Evolutionary conservation across 176 grass and related monocot genomes (phyloP), one percentile per base, ranked within the genome.

Genomic region (Aegilops sharonensis): DNA sequence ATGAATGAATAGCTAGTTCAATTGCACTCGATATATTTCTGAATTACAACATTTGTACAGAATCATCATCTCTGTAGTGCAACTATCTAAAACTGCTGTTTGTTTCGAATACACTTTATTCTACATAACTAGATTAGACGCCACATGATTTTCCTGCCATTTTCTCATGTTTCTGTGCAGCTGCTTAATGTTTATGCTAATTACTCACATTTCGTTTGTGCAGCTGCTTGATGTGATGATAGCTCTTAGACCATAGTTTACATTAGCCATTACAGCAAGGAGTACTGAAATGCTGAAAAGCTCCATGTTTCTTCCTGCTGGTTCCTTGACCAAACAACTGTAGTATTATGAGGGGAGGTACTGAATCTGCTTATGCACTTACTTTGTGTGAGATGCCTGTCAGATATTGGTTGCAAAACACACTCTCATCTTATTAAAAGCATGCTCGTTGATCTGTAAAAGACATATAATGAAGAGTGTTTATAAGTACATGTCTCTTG

Each of bases 341-440:
- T 81, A 77, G 18, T 77, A 88, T 75, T 81, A 91, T 91, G 89
- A 76, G 85, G 70, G 82, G 54, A 91, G 89, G 89, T 91, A 91
- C 18, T 79, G 37, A 45, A 27, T 37, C 56, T 64, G 40, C 11
- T 73, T 47, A 21, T 77, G n/a, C 30, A 70, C 72, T 52, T 72
- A 47, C 50, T 40, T 45, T 75, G 48, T 67, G 20, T 6, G n/a
- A 14, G 7, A 40, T 70, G 35, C 9, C 8, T 89, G 15, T 78
- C 18, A 59, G 1, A 52, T 34, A 11, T 73, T 84, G 10, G 75
- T 84, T 60, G 40, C 29, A 43, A 65, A 4, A 59, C 73, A 57
- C 73, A 57, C 17, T 45, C 79, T 42, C 21, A 61, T 74, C 10
- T 50, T 27, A 68, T 23, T 5, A 43, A 42, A 59, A 85, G 29